Conservation (phyloP, 2,329 filamentous ascomycete genomes). For the Aspergillus sp. region DNA sequence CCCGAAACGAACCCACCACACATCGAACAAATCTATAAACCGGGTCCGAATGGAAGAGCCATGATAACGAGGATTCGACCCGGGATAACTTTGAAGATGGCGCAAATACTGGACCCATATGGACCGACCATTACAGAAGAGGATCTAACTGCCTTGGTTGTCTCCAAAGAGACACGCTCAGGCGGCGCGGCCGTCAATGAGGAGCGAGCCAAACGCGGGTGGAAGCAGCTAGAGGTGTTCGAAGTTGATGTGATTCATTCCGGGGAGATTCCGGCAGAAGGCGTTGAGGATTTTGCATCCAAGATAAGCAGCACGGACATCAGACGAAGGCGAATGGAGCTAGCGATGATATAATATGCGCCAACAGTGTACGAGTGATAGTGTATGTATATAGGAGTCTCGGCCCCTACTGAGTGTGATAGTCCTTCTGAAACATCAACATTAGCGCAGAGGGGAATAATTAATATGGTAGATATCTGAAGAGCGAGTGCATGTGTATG, state of each 20-base stretch:
- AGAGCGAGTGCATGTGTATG: neutral
- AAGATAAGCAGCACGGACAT: slow-evolving; percentile 95
- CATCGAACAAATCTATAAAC: slow-evolving; percentile 33
- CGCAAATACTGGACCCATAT: slow-evolving; percentile 82
- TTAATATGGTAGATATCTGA: neutral
- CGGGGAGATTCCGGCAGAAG: slow-evolving; percentile 51
- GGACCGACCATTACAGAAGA: slow-evolving; percentile 86
- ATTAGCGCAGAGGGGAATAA: neutral
- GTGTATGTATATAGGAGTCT: slow-evolving; percentile 8
- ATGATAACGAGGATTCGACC: slow-evolving; percentile 53
- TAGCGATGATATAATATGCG: slow-evolving; percentile 28
- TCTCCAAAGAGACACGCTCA: slow-evolving; percentile 82
- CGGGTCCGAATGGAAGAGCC: slow-evolving; percentile 41
- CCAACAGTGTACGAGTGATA: neutral
- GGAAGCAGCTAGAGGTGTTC: slow-evolving; percentile 73
- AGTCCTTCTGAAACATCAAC: slow-evolving; percentile 2
- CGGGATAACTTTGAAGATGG: slow-evolving; percentile 70
- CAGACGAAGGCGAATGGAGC: slow-evolving; percentile 51
- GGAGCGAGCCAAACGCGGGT: slow-evolving; percentile 73
- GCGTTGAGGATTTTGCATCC: slow-evolving; percentile 64
- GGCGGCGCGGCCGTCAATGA: slow-evolving; percentile 85
- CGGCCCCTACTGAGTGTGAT: neutral
- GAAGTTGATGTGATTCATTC: slow-evolving; percentile 86
- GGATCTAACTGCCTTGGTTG: slow-evolving; percentile 74
- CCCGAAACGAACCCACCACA: slow-evolving; percentile 37